These are phyloP conservation scores for Aspergillus nidulans DNA, from an alignment of 495 filamentous ascomycete species.

Conservation along the genomic window DNA sequence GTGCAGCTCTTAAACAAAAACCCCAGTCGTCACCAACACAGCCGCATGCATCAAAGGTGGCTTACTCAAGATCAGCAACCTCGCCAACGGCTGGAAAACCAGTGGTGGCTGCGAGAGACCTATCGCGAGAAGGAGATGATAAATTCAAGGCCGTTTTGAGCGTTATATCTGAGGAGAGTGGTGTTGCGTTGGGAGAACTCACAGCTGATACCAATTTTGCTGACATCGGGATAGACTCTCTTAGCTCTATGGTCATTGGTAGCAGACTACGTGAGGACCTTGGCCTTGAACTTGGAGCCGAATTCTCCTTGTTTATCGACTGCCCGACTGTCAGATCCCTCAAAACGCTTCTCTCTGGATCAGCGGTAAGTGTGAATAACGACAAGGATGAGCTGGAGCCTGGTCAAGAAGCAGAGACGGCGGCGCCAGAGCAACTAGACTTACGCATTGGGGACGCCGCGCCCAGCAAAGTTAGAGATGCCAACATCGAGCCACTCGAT, in stretches of 20 bases:
- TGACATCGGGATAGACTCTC: slow-evolving; percentile 49
- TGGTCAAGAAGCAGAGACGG: background rate
- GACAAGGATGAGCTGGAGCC: background rate
- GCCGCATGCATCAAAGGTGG: background rate
- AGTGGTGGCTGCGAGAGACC: background rate
- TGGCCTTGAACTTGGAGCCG: slow-evolving; percentile 39
- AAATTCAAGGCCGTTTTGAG: slow-evolving; percentile 39
- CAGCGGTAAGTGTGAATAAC: background rate
- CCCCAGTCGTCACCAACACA: slow-evolving; percentile 8
- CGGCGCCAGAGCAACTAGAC: background rate
- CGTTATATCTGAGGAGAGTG: slow-evolving; percentile 62
- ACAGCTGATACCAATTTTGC: slow-evolving; percentile 42
- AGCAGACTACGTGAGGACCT: slow-evolving; percentile 45
- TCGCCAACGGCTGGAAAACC: background rate
- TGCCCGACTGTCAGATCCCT: slow-evolving; percentile 53
- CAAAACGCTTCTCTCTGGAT: background rate
- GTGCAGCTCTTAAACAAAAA: background rate
- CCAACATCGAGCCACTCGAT: background rate
- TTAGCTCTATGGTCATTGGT: slow-evolving; percentile 44
- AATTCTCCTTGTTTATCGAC: slow-evolving; percentile 49
- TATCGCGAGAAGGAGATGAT: background rate
- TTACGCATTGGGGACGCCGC: background rate
- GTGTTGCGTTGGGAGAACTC: slow-evolving; percentile 57
- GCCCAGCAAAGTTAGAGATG: background rate
- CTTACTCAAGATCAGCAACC: background rate